Evolutionary conservation across 1,284 basidiomycete species (phyloP).

Genomic region (Apiotrichum montevideense): DNA sequence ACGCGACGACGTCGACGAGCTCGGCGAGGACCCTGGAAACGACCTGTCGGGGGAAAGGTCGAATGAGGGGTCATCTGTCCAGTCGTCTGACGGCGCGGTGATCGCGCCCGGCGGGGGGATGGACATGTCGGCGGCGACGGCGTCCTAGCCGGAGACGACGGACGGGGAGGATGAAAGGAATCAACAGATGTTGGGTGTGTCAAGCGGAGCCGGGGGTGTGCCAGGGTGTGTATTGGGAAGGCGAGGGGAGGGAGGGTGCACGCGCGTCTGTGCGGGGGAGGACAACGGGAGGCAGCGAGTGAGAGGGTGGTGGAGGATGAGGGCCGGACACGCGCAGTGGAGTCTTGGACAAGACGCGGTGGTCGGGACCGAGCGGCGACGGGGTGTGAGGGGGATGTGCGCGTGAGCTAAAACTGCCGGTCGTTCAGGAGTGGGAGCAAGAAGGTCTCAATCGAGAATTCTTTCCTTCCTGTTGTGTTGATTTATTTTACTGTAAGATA

Average conservation of each 20-base stretch:
- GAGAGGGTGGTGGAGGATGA: too few relatives aligned
- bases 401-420: too few relatives aligned
- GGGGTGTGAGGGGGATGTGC: not conserved
- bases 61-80: constrained; percentile 40
- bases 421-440: too few relatives aligned
- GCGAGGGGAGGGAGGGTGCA: too few relatives aligned
- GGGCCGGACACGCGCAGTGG: too few relatives aligned
- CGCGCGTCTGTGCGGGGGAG: not conserved
- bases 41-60: constrained; percentile 22
- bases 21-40: constrained; percentile 17
- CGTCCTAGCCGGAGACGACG: too few relatives aligned
- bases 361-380: not conserved
- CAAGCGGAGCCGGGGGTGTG: too few relatives aligned
- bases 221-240: not conserved
- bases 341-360: not conserved
- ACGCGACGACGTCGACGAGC: constrained; percentile 15
- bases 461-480: too few relatives aligned
- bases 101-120: constrained; percentile 25
- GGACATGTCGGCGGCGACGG: constrained; percentile 7
- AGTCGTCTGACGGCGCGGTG: constrained; percentile 33
- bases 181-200: too few relatives aligned
- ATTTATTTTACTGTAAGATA: too few relatives aligned
- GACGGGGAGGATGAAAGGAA: too few relatives aligned
- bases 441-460: too few relatives aligned
- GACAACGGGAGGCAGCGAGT: not conserved